These are phyloP conservation scores for Volvox reticuliferus DNA, from an alignment of 139 green algal species.

Conservation along the genomic window DNA sequence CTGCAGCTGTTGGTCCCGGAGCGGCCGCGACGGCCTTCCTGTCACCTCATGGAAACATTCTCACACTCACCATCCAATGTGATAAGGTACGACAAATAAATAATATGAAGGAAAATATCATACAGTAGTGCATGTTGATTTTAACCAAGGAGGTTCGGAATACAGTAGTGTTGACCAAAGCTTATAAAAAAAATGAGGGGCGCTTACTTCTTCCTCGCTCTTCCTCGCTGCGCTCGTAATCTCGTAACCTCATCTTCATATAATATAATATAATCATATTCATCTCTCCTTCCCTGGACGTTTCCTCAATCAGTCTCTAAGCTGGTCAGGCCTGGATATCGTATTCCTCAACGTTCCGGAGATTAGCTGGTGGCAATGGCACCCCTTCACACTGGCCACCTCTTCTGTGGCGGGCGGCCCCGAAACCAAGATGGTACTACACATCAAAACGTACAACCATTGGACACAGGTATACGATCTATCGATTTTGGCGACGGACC, in stretches of 20 bases:
- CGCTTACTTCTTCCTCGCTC: too few relatives aligned
- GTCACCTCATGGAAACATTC: not conserved
- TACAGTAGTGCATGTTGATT: too few relatives aligned
- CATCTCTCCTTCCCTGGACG: too few relatives aligned
- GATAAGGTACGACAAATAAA: constrained; percentile 7
- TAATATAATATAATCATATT: too few relatives aligned
- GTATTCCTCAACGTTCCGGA: constrained; percentile 34
- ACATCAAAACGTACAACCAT: constrained; percentile 36
- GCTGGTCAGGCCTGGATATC: constrained; percentile 14
- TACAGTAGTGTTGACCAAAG: too few relatives aligned
- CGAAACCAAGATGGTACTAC: constrained; percentile 20
- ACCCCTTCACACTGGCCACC: constrained; percentile 42
- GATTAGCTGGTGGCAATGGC: constrained; percentile 46
- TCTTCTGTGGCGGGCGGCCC: not conserved
- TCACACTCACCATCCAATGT: constrained; percentile 1
- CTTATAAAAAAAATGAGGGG: too few relatives aligned
- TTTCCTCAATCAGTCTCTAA: constrained; percentile 31
- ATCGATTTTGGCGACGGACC: too few relatives aligned
- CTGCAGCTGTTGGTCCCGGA: not conserved
- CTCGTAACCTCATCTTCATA: too few relatives aligned
- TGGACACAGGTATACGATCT: constrained; percentile 24
- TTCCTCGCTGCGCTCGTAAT: too few relatives aligned
- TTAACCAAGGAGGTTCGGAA: too few relatives aligned
- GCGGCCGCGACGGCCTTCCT: not conserved
- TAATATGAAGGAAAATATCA: too few relatives aligned